Conservation (phyloP, 2,329 filamentous ascomycete genomes). For the Alternaria hordeiaustralica region DNA sequence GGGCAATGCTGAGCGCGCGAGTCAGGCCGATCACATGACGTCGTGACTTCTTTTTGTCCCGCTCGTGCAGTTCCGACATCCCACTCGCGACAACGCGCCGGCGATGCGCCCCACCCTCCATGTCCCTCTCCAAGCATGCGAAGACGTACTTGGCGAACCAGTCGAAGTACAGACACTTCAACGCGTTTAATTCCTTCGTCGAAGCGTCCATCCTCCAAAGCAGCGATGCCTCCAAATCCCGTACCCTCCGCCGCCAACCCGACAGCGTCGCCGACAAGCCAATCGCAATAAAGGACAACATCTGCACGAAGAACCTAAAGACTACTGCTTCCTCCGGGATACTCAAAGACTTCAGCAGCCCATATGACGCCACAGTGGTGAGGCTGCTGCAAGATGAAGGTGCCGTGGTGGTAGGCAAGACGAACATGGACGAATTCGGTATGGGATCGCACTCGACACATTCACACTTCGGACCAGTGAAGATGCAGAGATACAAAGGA, state of each 20-base stretch:
- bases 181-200: slow-evolving; percentile 47
- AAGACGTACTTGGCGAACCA: slow-evolving; percentile 46
- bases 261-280: slow-evolving; percentile 36
- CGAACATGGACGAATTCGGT: slow-evolving; percentile 94
- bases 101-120: slow-evolving; percentile 37
- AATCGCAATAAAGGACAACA: slow-evolving; percentile 60
- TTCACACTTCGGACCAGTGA: slow-evolving; percentile 71
- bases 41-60: slow-evolving; percentile 16
- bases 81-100: slow-evolving; percentile 19
- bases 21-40: slow-evolving; percentile 21
- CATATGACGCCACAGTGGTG: slow-evolving; percentile 84
- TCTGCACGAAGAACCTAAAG: slow-evolving; percentile 51
- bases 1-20: not conserved
- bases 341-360: slow-evolving; percentile 71
- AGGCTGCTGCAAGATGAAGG: slow-evolving; percentile 68
- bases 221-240: slow-evolving; percentile 23
- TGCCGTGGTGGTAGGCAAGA: slow-evolving; percentile 74
- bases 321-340: slow-evolving; percentile 86
- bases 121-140: slow-evolving; percentile 49
- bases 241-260: not conserved
- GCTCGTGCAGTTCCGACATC: slow-evolving; percentile 11
- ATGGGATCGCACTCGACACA: slow-evolving; percentile 85
- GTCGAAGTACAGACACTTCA: slow-evolving; percentile 41
- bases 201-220: slow-evolving; percentile 27
- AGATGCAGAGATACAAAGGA: slow-evolving; percentile 53